A percentile compares a stretch with the other conserved stretches of the same genome.
Conservation (phyloP, 352 stramenopile species). For the Globisporangium abappressorium region DNA sequence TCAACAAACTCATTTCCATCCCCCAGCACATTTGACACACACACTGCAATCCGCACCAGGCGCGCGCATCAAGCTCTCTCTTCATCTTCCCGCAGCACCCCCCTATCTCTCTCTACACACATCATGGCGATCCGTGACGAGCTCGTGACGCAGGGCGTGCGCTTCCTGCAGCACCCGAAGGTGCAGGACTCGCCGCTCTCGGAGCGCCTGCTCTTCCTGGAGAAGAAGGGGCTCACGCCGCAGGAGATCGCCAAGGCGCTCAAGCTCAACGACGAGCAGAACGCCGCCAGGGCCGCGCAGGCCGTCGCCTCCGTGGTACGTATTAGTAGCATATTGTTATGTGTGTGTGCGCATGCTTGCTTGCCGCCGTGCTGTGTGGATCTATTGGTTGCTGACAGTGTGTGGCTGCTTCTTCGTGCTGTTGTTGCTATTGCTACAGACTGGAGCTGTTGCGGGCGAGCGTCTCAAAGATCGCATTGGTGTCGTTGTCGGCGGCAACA, state of each 20-base stretch:
- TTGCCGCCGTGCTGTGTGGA: not conserved
- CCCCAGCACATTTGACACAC: not conserved
- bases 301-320: conserved; percentile 60
- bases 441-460: conserved; percentile 49
- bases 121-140: conserved; percentile 47
- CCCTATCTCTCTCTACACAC: not conserved
- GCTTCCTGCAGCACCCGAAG: conserved; percentile 74
- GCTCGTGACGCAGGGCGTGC: conserved; percentile 66
- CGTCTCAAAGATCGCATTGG: conserved; percentile 52
- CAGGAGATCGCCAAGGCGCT: conserved; percentile 64
- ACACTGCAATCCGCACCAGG: conserved; percentile 2
- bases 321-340: conserved; percentile 8
- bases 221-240: conserved; percentile 74
- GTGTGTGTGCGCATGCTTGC: not conserved
- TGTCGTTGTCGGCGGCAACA: conserved; percentile 61
- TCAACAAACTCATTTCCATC: not conserved
- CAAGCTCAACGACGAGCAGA: conserved; percentile 69
- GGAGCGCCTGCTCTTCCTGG: conserved; percentile 63
- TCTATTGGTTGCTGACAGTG: not conserved
- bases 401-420: not conserved
- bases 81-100: not conserved
- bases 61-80: not conserved
- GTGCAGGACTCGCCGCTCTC: conserved; percentile 76
- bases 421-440: conserved; percentile 25
- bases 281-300: conserved; percentile 39